These are phyloP conservation scores for Leccinum ponderosum DNA, from an alignment of 1,284 basidiomycete species.

Conservation along the genomic window DNA sequence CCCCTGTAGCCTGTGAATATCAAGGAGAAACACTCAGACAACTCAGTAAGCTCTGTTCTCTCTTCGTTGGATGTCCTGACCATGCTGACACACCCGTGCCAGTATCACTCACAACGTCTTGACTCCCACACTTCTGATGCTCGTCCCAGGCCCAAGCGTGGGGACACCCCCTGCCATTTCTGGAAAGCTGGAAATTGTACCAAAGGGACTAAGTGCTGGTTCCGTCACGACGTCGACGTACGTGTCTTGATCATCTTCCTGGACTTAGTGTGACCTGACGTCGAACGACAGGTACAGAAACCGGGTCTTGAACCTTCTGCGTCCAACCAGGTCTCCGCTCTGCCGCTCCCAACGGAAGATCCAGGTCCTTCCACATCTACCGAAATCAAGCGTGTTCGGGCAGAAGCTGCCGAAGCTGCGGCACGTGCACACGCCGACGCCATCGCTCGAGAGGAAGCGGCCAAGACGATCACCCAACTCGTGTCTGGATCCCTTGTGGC, in stretches of 20 bases:
- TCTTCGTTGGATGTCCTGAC: not conserved
- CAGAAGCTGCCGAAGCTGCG: conserved; percentile 7
- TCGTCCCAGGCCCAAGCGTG: conserved; percentile 22
- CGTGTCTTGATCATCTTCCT: conserved; percentile 9
- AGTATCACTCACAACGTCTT: not conserved
- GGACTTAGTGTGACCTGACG: not conserved
- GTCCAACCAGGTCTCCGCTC: not conserved
- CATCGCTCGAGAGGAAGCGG: conserved; percentile 35
- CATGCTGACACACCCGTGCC: not conserved
- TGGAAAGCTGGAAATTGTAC: conserved; percentile 34
- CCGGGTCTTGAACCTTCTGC: not conserved
- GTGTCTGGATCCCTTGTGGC: conserved; percentile 41
- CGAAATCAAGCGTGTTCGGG: not conserved
- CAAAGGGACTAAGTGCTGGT: conserved; percentile 29
- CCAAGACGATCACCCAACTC: conserved; percentile 40
- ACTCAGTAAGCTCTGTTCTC: not conserved
- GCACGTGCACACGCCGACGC: conserved; percentile 19
- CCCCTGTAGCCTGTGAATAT: not conserved
- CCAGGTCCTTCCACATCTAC: not conserved
- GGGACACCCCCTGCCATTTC: conserved; percentile 24
- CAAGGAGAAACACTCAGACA: not conserved
- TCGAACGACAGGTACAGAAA: conserved; percentile 3
- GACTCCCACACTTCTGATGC: conserved; percentile 7
- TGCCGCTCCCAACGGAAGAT: not conserved
- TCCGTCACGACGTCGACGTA: conserved; percentile 27